Evolutionary conservation across 2,329 filamentous ascomycete genomes (phyloP).

Genomic region (Epichloe typhina): DNA sequence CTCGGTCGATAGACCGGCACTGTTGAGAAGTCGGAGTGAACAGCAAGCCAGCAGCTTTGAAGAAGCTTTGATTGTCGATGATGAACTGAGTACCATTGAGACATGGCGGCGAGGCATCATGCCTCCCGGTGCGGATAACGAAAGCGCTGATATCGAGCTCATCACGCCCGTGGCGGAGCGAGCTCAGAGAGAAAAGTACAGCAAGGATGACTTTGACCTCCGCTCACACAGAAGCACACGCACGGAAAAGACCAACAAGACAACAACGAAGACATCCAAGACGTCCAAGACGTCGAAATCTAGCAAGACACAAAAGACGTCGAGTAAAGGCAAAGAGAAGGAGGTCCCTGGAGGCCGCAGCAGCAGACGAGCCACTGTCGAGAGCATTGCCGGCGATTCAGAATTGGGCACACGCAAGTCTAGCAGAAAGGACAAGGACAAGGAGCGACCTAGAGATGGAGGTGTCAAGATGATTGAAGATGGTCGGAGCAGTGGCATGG

Average conservation of each 20-base stretch:
- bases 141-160: conserved; percentile 39
- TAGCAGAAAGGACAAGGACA: conserved; percentile 18
- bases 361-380: conserved; percentile 8
- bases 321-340: conserved; percentile 10
- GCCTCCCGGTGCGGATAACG: conserved; percentile 29
- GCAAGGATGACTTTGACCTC: conserved; percentile 26
- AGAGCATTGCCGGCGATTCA: conserved; percentile 18
- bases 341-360: background rate
- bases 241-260: conserved; percentile 15
- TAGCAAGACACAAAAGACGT: conserved; percentile 9
- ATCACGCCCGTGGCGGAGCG: conserved; percentile 43
- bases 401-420: conserved; percentile 21
- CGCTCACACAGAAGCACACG: conserved; percentile 22
- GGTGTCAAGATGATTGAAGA: conserved; percentile 24
- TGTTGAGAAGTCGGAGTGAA: conserved; percentile 16
- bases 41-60: conserved; percentile 27
- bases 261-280: conserved; percentile 15
- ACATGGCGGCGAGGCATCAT: conserved; percentile 44
- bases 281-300: conserved; percentile 13
- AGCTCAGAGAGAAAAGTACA: conserved; percentile 24
- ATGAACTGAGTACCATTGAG: conserved; percentile 46
- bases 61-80: conserved; percentile 43
- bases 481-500: conserved; percentile 20
- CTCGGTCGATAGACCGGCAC: conserved; percentile 13
- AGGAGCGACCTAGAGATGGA: background rate